phyloP scores from a whole-genome alignment of 441 rosid genomes.

The Geranium incanum region DNA sequence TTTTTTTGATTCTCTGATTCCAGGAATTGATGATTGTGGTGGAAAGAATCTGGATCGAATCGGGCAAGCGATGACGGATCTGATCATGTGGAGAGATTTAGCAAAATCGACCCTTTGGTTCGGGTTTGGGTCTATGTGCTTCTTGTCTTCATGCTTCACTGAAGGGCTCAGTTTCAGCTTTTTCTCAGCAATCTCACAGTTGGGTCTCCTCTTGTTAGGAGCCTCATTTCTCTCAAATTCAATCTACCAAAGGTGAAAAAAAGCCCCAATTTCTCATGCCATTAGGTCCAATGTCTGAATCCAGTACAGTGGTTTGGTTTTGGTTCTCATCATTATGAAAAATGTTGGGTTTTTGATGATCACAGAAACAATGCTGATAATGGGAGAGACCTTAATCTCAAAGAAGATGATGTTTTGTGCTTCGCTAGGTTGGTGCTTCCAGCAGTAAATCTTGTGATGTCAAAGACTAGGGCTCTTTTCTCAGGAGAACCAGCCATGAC shows the following conservation, averaged over 20 bases:
- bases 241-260: constrained; percentile 50
- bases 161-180: constrained; percentile 68
- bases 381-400: constrained; percentile 41
- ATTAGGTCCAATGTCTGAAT: no score
- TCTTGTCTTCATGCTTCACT: constrained; percentile 80
- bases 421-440: constrained; percentile 65
- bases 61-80: constrained; percentile 44
- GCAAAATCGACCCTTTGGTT: constrained; percentile 88
- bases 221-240: constrained; percentile 78
- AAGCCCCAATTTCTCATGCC: background rate
- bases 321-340: background rate
- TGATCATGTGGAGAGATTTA: constrained; percentile 79
- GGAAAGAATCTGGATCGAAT: constrained; percentile 47
- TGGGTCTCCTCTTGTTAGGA: constrained; percentile 68
- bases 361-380: constrained; percentile 39
- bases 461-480: constrained; percentile 57
- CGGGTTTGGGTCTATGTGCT: constrained; percentile 71
- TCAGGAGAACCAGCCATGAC: constrained; percentile 95
- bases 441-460: constrained; percentile 60
- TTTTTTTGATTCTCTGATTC: background rate
- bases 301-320: no score
- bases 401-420: constrained; percentile 58
- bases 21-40: constrained; percentile 43
- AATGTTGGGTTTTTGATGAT: background rate
- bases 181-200: constrained; percentile 58